Base-by-base conservation (phyloP, 2,329 filamentous ascomycete genomes). In the Plenodomus lindquistii region DNA sequence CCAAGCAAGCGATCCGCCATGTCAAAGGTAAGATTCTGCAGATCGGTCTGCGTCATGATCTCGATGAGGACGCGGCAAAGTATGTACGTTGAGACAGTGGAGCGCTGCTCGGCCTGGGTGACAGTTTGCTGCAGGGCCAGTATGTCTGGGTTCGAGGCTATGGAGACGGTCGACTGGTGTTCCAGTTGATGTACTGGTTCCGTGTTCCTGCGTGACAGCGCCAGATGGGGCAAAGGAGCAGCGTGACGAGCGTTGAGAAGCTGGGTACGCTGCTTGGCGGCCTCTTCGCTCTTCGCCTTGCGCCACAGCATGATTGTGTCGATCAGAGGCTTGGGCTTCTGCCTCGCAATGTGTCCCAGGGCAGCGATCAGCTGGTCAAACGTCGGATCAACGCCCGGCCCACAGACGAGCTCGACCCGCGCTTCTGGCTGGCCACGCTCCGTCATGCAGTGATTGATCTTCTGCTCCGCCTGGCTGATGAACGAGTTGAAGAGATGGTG, bases 241-340 rank as follows among this genome's bases (percentile, higher is more conserved):
- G 64, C 63, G 55, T 69, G 61, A 31, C 66, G 62, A 17, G 69
- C 66, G 52, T 64, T 67, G 39, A 63, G 65, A 29, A 72, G 50
- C 51, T 66, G 65, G 4, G 59, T 48, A 15, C 69, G 64, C 36
- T 69, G 62, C 22, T 62, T 65, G 37, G 72, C 71, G 21, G 92
- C 91, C 18, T 88, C 85, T 72, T 97, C 93, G 57, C 91, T 96
- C 76, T 97, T 97, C 57, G 85, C 89, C 73, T 97, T 97, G 46
- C 94, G 86, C 94, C 94, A 99, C 24, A 96, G 82, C 90, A 99
- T 99, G 71, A 99, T 91, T 17, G 90, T 92, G 72, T 99, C 94
- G 64, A 99, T 97, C 42, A 99, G 76, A 4, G 91, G 89, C 69
- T 96, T 97, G 4, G 95, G 95, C 67, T 95, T 96, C 59, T 92